Evolutionary conservation across 495 filamentous ascomycete genomes (phyloP).

Genomic region (Penicillium argentinense): DNA sequence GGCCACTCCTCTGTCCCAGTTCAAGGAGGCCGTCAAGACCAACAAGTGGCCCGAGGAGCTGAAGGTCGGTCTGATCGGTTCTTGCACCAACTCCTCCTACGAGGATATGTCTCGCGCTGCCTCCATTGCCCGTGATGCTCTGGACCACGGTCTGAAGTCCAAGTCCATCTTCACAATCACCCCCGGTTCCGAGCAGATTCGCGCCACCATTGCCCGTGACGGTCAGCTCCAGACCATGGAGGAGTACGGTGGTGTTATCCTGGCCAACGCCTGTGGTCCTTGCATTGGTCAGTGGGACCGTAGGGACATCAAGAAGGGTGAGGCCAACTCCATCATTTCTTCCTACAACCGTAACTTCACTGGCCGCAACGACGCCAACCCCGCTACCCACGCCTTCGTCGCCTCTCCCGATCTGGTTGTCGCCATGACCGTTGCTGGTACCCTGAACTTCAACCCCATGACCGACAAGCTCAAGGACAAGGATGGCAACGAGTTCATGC

Average conservation of each 20-base stretch:
- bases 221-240: conserved; percentile 96
- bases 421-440: conserved; percentile 86
- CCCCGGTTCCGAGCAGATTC: conserved; percentile 96
- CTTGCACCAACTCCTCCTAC: conserved; percentile 99
- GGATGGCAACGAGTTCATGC: conserved; percentile 94
- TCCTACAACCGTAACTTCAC: conserved; percentile 99
- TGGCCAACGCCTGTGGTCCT: conserved; percentile 93
- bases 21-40: conserved; percentile 87
- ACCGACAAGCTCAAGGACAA: conserved; percentile 93
- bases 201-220: conserved; percentile 91
- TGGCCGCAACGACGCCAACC: conserved; percentile 98
- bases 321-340: conserved; percentile 92
- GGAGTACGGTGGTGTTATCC: conserved; percentile 93
- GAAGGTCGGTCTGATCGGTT: conserved; percentile 90
- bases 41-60: conserved; percentile 98
- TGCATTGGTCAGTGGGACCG: conserved; percentile 92
- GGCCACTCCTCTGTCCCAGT: conserved; percentile 96
- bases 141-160: conserved; percentile 90
- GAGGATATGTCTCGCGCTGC: conserved; percentile 98
- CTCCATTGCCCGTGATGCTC: conserved; percentile 91
- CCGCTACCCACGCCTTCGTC: conserved; percentile 97
- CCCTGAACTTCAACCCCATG: conserved; percentile 94
- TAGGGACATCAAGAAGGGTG: conserved; percentile 92
- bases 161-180: conserved; percentile 94
- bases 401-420: conserved; percentile 97